Evolutionary conservation across 192 early-diverging fungal genomes (phyloP).

Genomic region (Globomyces pollinis-pini): DNA sequence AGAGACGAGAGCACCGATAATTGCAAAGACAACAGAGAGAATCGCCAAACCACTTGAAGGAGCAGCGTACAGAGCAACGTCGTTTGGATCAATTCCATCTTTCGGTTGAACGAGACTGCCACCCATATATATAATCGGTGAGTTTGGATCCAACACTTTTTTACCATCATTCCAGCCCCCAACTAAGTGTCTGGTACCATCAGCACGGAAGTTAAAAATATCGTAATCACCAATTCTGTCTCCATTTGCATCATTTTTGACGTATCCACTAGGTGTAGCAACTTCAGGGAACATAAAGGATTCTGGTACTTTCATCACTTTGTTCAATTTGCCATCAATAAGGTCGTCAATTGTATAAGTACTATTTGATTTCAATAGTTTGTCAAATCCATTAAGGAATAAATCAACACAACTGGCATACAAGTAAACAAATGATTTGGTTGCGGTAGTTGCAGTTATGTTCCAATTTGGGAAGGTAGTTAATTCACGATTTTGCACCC

Average conservation of each 20-base stretch:
- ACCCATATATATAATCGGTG: neutral
- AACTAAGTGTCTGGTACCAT: neutral
- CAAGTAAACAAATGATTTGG: neutral
- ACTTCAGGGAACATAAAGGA: neutral
- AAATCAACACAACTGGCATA: constrained; percentile 4
- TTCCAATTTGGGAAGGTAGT: neutral
- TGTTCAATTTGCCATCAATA: neutral
- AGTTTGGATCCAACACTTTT: neutral
- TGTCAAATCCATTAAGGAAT: neutral
- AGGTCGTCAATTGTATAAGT: neutral
- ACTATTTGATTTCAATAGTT: neutral
- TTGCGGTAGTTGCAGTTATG: neutral
- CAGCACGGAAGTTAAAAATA: neutral
- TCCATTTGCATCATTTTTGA: neutral
- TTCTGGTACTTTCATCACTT: neutral
- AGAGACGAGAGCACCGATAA: constrained; percentile 2
- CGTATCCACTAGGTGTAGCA: neutral
- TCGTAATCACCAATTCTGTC: constrained; percentile 1
- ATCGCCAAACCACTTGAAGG: neutral
- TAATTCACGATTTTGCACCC: neutral
- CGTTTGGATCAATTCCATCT: neutral
- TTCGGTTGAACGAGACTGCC: neutral
- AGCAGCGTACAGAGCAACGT: neutral
- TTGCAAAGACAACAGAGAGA: neutral
- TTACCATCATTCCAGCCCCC: neutral